Evolutionary conservation across 1,284 basidiomycete genomes (phyloP), one percentile per base, ranked within the genome.

Genomic region (Puccinia coronata): DNA sequence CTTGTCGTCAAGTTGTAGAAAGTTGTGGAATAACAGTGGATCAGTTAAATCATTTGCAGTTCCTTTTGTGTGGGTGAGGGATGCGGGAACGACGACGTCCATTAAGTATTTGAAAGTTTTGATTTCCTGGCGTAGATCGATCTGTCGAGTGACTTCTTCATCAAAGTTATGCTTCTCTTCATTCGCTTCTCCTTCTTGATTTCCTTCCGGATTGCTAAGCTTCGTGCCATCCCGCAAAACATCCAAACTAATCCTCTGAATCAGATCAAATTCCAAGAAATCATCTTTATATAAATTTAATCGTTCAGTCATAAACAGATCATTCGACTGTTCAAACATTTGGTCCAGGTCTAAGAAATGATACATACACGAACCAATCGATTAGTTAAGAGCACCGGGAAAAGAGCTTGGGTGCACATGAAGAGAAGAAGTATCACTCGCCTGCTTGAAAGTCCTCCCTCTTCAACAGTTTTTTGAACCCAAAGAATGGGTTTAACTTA

Each of bases 271-370:
- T 31, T 80, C 78, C 20, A 71, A 36, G 18, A 67, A 39, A 74
- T 81, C 79, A 74, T 81, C 71, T 20, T 72, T 36, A 47, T 74
- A 74, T 25, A 81, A 51, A 41, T 81, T 81, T 5, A 74, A 65
- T 53, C 71, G 57, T 69, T 81, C 71, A 23, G 36, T 81, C 12
- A 72, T 39, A 53, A 81, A 81, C 8, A 81, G 47, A 28, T 51
- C 34, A 41, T 47, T 23, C 12, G 70, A 31, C 6, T 71, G 70
- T 63, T 71, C 9, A 14, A 59, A 43, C 20, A 71, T 28, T 25
- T 72, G 69, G 20, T 73, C 43, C 31, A 80, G 47, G 39, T 80
- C 78, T 80, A 49, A 31, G 34, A 61, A 28, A n/a, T 39, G 41
- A 31, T 36, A 47, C 12, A 25, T 4, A 53, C 31, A 67, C n/a